Evolutionary conservation across 345 rosid genomes (phyloP).

Genomic region (Turnera subulata): DNA sequence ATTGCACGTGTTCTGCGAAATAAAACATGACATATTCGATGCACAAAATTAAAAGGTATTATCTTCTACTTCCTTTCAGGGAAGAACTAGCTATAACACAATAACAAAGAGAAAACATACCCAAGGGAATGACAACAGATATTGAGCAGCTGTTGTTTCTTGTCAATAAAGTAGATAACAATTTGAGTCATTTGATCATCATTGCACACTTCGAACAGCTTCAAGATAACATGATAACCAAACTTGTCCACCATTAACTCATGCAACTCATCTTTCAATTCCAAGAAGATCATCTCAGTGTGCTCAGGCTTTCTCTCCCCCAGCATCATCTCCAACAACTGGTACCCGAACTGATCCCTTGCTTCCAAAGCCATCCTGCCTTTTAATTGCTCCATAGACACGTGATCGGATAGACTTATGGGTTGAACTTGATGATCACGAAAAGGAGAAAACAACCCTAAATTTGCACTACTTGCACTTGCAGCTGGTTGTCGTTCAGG

Average conservation of each 20-base stretch:
- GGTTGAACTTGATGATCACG: too few species aligned
- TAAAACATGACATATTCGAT: not conserved
- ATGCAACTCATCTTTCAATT: slow-evolving; percentile 25
- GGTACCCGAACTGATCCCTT: slow-evolving; percentile 6
- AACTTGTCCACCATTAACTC: slow-evolving; percentile 21
- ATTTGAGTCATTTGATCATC: slow-evolving; percentile 19
- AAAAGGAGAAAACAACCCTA: too few species aligned
- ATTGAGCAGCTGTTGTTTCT: slow-evolving; percentile 5
- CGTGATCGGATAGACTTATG: too few species aligned
- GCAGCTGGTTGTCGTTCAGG: too few species aligned
- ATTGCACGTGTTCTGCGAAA: slow-evolving; percentile 18
- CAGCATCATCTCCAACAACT: slow-evolving; percentile 10
- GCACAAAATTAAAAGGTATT: not conserved
- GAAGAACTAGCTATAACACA: too few species aligned
- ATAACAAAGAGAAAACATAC: not conserved
- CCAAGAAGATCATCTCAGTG: slow-evolving; percentile 22
- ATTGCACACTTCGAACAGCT: slow-evolving; percentile 18
- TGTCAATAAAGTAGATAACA: slow-evolving; percentile 1
- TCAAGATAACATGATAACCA: slow-evolving; percentile 25
- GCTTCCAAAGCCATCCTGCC: slow-evolving; percentile 16
- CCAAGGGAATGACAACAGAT: slow-evolving; percentile 25
- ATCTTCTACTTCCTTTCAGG: too few species aligned
- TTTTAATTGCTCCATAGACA: slow-evolving; percentile 7
- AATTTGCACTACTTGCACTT: too few species aligned
- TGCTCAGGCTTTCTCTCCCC: slow-evolving; percentile 5